phyloP scores from a whole-genome alignment of 169 alveolate genomes.

The Eimeria sp. region DNA sequence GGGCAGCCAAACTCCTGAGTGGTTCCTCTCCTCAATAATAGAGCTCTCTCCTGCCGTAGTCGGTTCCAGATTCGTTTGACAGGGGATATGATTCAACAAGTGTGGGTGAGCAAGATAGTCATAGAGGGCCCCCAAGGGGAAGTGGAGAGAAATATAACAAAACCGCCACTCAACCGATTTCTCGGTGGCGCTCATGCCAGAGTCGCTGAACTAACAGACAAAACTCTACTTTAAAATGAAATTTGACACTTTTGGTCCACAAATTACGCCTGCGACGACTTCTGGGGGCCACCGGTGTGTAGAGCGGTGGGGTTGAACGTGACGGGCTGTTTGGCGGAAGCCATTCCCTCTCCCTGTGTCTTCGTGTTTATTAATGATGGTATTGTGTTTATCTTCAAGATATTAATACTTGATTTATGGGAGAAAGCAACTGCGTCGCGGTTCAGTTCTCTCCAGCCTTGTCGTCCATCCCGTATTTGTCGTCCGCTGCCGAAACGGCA shows the following conservation, averaged over 20 bases:
- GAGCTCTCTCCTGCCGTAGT: not conserved
- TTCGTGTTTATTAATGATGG: not conserved
- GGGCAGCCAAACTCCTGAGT: not conserved
- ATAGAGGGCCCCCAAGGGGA: slow-evolving; percentile 7
- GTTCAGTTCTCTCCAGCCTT: not conserved
- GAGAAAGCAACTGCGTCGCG: not conserved
- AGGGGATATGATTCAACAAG: not conserved
- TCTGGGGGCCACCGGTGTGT: slow-evolving; percentile 51
- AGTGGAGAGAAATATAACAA: not conserved
- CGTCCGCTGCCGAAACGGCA: not conserved
- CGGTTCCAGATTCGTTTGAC: not conserved
- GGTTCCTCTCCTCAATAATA: not conserved
- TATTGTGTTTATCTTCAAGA: not conserved
- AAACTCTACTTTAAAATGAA: slow-evolving; percentile 69
- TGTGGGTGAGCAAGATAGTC: not conserved
- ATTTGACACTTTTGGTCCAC: not conserved
- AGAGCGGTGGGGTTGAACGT: slow-evolving; percentile 61
- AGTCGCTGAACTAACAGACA: not conserved
- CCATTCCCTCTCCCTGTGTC: not conserved
- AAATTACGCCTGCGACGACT: not conserved
- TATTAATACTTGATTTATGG: not conserved
- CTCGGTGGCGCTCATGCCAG: not conserved
- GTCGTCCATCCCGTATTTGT: not conserved
- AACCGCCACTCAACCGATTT: not conserved
- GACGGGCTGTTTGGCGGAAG: slow-evolving; percentile 16